These are phyloP conservation scores for Fomitiporia mediterranea DNA, from an alignment of 1,284 basidiomycete genomes.

Conservation along the genomic window DNA sequence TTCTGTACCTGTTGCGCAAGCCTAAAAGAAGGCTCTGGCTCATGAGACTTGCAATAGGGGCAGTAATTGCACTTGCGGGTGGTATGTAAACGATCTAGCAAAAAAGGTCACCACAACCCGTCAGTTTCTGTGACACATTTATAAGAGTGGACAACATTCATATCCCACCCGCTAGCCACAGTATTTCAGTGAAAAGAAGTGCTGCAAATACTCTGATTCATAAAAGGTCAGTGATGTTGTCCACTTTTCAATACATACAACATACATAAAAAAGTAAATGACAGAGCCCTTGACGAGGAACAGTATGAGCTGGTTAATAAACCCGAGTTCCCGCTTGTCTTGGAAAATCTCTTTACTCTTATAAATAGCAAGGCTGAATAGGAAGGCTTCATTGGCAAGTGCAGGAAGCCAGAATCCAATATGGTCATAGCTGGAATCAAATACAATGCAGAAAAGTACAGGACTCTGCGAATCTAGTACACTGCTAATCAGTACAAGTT, in stretches of 20 bases:
- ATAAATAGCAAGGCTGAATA: neutral
- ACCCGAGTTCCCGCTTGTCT: neutral
- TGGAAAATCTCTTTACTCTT: neutral
- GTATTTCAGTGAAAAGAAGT: neutral
- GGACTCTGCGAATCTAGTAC: too few relatives aligned
- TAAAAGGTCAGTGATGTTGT: too few relatives aligned
- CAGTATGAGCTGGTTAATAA: neutral
- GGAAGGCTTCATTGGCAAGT: neutral
- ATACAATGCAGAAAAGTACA: neutral
- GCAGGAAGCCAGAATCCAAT: neutral
- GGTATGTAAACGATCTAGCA: neutral
- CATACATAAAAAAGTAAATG: neutral
- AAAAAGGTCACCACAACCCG: too few relatives aligned
- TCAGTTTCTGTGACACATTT: too few relatives aligned
- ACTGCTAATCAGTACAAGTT: neutral
- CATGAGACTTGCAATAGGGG: neutral
- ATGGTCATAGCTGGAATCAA: neutral
- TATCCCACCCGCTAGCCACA: neutral
- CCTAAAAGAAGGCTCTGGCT: neutral
- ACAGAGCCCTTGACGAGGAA: neutral
- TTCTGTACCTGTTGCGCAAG: neutral
- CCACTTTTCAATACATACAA: too few relatives aligned
- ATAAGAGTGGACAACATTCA: neutral
- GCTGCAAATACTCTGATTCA: neutral
- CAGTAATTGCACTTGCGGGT: neutral